Evolutionary conservation across 306 rosid genomes (phyloP).

Genomic region (Abrus pulchellus): DNA sequence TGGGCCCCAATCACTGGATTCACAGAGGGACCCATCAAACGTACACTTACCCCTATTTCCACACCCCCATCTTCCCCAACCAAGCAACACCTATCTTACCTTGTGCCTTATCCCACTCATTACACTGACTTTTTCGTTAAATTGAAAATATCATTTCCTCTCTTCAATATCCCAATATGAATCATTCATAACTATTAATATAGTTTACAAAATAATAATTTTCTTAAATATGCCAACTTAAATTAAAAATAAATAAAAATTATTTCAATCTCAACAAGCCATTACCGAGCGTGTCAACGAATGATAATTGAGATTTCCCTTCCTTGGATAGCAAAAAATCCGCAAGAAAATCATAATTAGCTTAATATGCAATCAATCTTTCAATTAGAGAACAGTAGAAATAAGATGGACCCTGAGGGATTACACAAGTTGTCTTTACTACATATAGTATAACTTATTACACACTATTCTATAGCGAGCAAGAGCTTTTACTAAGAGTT

Average conservation of each 20-base stretch:
- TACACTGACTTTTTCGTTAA: too few relatives aligned
- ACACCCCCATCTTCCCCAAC: too few relatives aligned
- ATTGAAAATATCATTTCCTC: not conserved
- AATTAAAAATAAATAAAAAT: too few relatives aligned
- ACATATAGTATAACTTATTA: slow-evolving; percentile 43
- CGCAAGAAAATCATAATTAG: not conserved
- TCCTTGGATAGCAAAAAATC: not conserved
- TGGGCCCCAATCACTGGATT: slow-evolving; percentile 16
- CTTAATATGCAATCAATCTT: not conserved
- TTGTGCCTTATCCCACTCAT: too few relatives aligned
- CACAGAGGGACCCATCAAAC: slow-evolving; percentile 27
- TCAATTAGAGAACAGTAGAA: not conserved
- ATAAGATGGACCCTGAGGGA: not conserved
- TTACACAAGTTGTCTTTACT: slow-evolving; percentile 22
- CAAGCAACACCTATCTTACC: too few relatives aligned
- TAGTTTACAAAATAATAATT: too few relatives aligned
- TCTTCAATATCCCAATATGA: not conserved
- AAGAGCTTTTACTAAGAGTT: slow-evolving; percentile 38
- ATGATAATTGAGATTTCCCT: not conserved
- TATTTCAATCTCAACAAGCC: too few relatives aligned
- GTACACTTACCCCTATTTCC: not conserved
- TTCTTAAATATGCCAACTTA: too few relatives aligned
- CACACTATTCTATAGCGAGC: slow-evolving; percentile 21
- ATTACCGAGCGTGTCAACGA: not conserved
- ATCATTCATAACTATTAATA: not conserved